Evolutionary conservation across 2,329 filamentous ascomycete genomes (phyloP).

Genomic region (Epichloe elymi): DNA sequence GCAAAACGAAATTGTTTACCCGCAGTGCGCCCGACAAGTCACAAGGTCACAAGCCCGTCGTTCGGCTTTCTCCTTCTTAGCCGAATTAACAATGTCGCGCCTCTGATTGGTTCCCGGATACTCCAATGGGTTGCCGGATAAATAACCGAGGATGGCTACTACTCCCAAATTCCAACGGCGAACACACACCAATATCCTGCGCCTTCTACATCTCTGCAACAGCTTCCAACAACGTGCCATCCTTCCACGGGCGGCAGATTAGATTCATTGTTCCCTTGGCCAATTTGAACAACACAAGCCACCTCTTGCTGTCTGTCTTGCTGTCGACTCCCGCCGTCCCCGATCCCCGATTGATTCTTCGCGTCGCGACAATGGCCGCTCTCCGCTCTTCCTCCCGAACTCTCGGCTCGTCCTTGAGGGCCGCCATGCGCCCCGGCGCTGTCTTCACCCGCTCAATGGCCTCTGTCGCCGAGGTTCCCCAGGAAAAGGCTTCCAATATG

Average conservation of each 20-base stretch:
- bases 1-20: constrained; percentile 1
- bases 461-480: constrained; percentile 44
- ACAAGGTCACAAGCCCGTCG: neutral
- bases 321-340: neutral
- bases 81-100: constrained; percentile 18
- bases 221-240: constrained; percentile 1
- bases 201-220: neutral
- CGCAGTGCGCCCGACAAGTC: neutral
- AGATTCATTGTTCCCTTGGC: neutral
- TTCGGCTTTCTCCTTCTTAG: constrained; percentile 17
- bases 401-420: constrained; percentile 31
- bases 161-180: constrained; percentile 2
- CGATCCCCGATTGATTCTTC: neutral
- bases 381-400: constrained; percentile 45
- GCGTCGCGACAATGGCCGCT: constrained; percentile 38
- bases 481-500: constrained; percentile 51
- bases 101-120: constrained; percentile 8
- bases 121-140: constrained; percentile 2
- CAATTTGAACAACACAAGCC: neutral
- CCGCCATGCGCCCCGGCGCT: constrained; percentile 26
- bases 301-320: neutral
- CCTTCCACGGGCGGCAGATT: neutral
- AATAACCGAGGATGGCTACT: constrained; percentile 10
- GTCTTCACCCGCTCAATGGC: constrained; percentile 40
- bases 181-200: constrained; percentile 1